A percentile compares a stretch with the other conserved stretches of the same genome.
phyloP scores from a whole-genome alignment of 2,329 filamentous ascomycete genomes.

The Xylaria polymorpha region DNA sequence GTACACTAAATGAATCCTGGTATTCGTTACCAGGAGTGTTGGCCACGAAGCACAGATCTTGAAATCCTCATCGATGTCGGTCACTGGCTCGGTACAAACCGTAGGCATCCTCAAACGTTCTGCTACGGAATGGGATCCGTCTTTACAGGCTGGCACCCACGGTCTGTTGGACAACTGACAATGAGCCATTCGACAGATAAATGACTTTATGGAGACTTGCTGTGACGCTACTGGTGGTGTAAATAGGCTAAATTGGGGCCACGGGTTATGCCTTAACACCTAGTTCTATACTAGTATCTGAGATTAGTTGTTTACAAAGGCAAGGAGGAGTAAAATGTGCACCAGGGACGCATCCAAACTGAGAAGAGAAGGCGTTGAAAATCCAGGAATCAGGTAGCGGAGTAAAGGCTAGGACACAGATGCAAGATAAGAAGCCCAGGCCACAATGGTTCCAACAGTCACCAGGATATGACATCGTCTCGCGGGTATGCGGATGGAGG shows the following conservation, averaged over 20 bases:
- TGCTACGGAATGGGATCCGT: conserved; percentile 6
- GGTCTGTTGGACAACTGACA: conserved; percentile 10
- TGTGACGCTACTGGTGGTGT: conserved; percentile 28
- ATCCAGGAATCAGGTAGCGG: conserved; percentile 19
- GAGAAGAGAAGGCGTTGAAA: conserved; percentile 11
- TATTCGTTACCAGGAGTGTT: not conserved
- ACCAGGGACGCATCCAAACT: conserved; percentile 17
- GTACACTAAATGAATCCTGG: conserved; percentile 1
- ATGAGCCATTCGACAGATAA: conserved; percentile 19
- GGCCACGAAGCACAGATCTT: not conserved
- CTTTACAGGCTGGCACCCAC: conserved; percentile 6
- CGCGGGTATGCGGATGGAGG: conserved; percentile 31
- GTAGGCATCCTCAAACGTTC: conserved; percentile 8
- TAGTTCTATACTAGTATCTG: conserved; percentile 8
- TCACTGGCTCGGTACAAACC: conserved; percentile 15
- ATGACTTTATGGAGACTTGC: conserved; percentile 29
- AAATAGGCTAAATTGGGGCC: conserved; percentile 39
- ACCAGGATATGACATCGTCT: conserved; percentile 23
- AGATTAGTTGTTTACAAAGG: conserved; percentile 11
- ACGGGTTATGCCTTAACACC: conserved; percentile 25
- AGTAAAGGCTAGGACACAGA: conserved; percentile 18
- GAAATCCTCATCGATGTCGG: conserved; percentile 1
- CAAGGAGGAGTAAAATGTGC: conserved; percentile 10
- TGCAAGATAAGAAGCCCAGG: conserved; percentile 37
- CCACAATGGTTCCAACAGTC: conserved; percentile 22